Percentiles rank a stretch among this genome's conserved stretches.
Evolutionary conservation across 23 red algal species (phyloP).

Genomic region (Pyropia yezoensis): DNA sequence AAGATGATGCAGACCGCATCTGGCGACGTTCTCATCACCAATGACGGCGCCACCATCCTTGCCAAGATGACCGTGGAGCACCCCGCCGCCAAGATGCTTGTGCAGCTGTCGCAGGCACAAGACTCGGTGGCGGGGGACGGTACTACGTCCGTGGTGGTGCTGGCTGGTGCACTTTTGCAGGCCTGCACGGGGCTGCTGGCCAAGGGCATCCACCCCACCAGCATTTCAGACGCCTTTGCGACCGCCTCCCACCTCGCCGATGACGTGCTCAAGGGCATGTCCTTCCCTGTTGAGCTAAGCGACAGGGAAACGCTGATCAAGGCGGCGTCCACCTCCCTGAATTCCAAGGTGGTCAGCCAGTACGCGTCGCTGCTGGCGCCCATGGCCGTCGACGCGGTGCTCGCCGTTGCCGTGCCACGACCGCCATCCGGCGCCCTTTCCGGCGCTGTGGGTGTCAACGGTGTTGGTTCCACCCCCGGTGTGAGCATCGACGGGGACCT

Average conservation of each 20-base stretch:
- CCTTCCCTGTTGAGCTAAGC: constrained; percentile 70
- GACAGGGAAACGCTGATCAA: constrained; percentile 69
- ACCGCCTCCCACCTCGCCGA: constrained; percentile 45
- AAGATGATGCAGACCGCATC: constrained; percentile 79
- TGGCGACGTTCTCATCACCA: constrained; percentile 91
- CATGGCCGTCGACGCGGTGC: constrained; percentile 92
- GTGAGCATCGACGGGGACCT: too few species aligned
- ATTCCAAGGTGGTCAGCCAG: constrained; percentile 93
- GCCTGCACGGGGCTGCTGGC: constrained; percentile 68
- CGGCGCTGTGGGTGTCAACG: too few species aligned
- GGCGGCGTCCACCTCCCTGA: constrained; percentile 78
- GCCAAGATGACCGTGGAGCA: constrained; percentile 86
- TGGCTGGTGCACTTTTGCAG: constrained; percentile 67
- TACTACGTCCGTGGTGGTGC: constrained; percentile 92
- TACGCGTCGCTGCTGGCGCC: constrained; percentile 87
- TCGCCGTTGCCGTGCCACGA: constrained; percentile 23
- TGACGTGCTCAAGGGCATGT: constrained; percentile 60
- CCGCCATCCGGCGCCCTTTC: too few species aligned
- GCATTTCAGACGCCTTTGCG: constrained; percentile 80
- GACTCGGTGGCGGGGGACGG: constrained; percentile 98
- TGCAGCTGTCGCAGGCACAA: constrained; percentile 86
- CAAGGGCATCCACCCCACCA: constrained; percentile 81
- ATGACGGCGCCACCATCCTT: constrained; percentile 96
- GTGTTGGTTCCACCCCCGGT: too few species aligned
- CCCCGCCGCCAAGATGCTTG: constrained; percentile 97